Conservation (phyloP, 140 eudicot species). For the Erigeron philadelphicus region DNA sequence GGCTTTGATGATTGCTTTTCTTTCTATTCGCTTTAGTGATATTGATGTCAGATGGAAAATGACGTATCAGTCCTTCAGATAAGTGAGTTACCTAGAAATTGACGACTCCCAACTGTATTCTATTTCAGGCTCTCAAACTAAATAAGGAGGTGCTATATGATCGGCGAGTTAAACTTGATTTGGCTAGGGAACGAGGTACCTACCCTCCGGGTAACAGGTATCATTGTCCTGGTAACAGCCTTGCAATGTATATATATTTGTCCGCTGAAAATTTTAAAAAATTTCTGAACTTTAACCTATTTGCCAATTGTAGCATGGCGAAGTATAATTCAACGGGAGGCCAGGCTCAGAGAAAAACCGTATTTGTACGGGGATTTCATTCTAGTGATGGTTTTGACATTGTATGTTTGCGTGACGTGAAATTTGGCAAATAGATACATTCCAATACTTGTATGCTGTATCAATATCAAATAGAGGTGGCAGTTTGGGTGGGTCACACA, state of each 20-base stretch:
- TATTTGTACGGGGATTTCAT: constrained; percentile 73
- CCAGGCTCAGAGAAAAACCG: constrained; percentile 40
- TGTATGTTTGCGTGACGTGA: constrained; percentile 35
- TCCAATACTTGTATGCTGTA: not conserved
- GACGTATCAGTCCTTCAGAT: not conserved
- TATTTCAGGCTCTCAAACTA: constrained; percentile 66
- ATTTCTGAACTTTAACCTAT: constrained; percentile 1
- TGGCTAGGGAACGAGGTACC: constrained; percentile 69
- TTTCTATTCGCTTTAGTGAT: not conserved
- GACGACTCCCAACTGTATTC: not conserved
- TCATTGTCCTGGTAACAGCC: not conserved
- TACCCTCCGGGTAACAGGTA: constrained; percentile 70
- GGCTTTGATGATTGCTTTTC: not conserved
- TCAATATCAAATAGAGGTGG: constrained; percentile 1
- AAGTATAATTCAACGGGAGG: constrained; percentile 41
- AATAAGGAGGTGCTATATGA: constrained; percentile 49
- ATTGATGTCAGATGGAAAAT: not conserved
- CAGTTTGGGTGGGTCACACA: not conserved
- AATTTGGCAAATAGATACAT: constrained; percentile 5
- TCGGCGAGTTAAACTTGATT: constrained; percentile 57
- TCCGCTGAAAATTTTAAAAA: not conserved
- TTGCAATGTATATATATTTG: not conserved
- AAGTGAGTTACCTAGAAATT: not conserved
- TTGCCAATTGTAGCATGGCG: constrained; percentile 31
- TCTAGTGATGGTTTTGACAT: constrained; percentile 41